Base-by-base conservation (phyloP, 345 rosid genomes). In the Ceriops zippeliana region DNA sequence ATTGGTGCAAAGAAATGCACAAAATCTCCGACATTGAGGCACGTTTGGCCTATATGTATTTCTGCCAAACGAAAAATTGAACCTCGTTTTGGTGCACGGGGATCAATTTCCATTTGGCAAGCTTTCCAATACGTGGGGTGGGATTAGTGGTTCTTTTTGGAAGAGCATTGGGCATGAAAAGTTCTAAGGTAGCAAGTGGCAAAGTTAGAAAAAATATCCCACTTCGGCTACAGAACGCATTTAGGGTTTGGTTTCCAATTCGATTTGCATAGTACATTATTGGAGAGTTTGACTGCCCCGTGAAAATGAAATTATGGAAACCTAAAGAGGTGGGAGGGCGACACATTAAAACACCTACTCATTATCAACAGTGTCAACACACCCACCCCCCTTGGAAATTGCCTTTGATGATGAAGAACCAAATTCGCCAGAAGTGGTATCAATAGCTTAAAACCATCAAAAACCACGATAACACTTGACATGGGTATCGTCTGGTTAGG, bases 251-350 rank as follows among this genome's bases (percentile, higher is more conserved):
- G 70, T 30, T 62, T 58, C 21, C 53, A 37, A 62, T 57, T 63
- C 57, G 24, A 19, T 34, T 20, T 32, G 32, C n/a, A 4, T 24
- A 8, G 26, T 64, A 58, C 57, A 66, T 38, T 20, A 58, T 38
- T 67, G 68, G 51, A 30, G 60, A 51, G 20, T 28, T 73, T 60
- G 69, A 70, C 66, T 26, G 38, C 5, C 35, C 6, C 58, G 37
- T 69, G 74, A 73, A 63, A 76, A 64, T 7, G 58, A 58, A 69
- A 68, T 52, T 7, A 35, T 22, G 19, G 15, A 8, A 5, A 30
- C 17, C 58, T 4, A 15, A 7, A 52, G 24, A 27, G 30, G 1
- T 24, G 52, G 52, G 26, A 42, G 17, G 19, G 49, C 49, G 17
- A 42, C 49, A 42, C 17, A 15, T 11, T 38, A 38, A 38, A 9